Evolutionary conservation across 2,329 filamentous ascomycete species (phyloP), one percentile per base, ranked within the genome.

Genomic region (Sporothrix phasma): DNA sequence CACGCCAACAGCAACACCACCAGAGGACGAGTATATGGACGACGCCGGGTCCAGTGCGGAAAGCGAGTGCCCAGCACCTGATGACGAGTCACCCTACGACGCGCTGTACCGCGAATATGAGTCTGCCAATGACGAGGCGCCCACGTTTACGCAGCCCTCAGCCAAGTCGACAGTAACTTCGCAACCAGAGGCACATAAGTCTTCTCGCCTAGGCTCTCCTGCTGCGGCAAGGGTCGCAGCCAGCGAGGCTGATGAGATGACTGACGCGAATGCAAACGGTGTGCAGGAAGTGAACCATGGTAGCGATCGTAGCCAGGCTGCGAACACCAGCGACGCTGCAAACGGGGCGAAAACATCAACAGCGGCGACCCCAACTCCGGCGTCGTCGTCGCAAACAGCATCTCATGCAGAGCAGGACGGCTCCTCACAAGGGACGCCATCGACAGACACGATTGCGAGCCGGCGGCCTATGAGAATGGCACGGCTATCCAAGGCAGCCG

Each of bases 391-490:
- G 13, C 46, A 49, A 24, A 5, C 24, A 3, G 13, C 24, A 13
- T 31, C 53, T 24, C 53, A 19, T 17, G 11, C 26, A 13, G 56
- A 31, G 8, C 43, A 53, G 2, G 15, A 53, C 4, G 31, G 26
- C 7, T 11, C 37, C 5, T 60, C 45, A 6, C 43, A 43, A 34
- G 24, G 15, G 3, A 61, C 53, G 11, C 34, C 60, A 2, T 56
- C 60, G n/a, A 45, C 45, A 22, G 51, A 56, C 13, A 47, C 29
- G 19, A 62, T 63, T 39, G 61, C 65, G 4, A n/a, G 60, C 2
- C 67, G 64, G 11, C 65, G 65, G 1, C 64, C 67, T 1, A 17
- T 60, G 29, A 59, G 64, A 63, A 54, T 61, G 60, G 65, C 61
- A 24, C 65, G 66, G 19, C 61, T 54, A 10, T 17, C 64, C n/a